A percentile compares a stretch with the other conserved stretches of the same genome.
Conservation (phyloP, 371 early-diverging fungal species). For the Lichtheimia ramosa region DNA sequence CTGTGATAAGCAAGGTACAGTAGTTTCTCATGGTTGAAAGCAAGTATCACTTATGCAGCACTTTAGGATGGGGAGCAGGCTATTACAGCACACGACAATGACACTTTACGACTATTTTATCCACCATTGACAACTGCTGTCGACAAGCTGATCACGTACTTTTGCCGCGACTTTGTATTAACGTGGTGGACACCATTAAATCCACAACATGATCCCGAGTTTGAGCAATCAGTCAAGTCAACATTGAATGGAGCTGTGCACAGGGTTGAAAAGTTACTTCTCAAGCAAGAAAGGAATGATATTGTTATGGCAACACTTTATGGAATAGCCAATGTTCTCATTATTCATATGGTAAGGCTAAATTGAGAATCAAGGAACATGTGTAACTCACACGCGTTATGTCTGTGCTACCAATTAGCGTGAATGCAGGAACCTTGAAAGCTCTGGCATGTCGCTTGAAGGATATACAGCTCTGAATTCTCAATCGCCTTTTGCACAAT, state of each 20-base stretch:
- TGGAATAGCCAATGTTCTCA: conserved; percentile 49
- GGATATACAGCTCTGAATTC: conserved; percentile 36
- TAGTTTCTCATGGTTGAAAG: background rate
- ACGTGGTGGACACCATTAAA: conserved; percentile 53
- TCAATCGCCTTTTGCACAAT: conserved; percentile 51
- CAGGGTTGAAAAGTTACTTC: conserved; percentile 37
- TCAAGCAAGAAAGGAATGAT: conserved; percentile 51
- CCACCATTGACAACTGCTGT: conserved; percentile 33
- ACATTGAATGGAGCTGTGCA: conserved; percentile 29
- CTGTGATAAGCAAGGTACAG: background rate
- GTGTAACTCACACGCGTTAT: background rate
- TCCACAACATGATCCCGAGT: conserved; percentile 22
- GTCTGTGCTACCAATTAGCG: conserved; percentile 22
- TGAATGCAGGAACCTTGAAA: conserved; percentile 47
- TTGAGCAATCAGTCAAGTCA: conserved; percentile 27
- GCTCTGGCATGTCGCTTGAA: conserved; percentile 33
- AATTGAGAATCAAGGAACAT: background rate
- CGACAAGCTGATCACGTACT: conserved; percentile 34
- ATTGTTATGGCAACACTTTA: conserved; percentile 48
- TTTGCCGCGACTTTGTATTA: conserved; percentile 52
- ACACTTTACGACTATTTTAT: conserved; percentile 22
- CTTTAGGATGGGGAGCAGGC: background rate
- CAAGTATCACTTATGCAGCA: background rate
- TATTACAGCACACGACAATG: background rate
- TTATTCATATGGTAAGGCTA: conserved; percentile 51